phyloP scores from a whole-genome alignment of 805 yeast genomes.

The Candida insectalens region DNA sequence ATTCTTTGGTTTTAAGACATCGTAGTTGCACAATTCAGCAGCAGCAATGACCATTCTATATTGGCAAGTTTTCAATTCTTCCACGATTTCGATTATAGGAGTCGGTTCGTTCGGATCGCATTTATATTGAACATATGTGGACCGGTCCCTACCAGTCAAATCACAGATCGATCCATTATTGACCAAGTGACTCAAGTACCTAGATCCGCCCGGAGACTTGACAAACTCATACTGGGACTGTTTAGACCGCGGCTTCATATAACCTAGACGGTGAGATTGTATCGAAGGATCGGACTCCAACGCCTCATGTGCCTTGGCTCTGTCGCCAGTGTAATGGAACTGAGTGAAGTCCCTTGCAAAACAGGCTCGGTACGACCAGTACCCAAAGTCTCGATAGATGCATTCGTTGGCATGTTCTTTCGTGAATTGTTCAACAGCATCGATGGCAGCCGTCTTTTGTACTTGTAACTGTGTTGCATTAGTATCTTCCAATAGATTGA shows the following conservation, averaged over 20 bases:
- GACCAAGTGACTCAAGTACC: slow-evolving; percentile 19
- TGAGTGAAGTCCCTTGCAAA: slow-evolving; percentile 8
- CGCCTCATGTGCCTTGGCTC: background rate
- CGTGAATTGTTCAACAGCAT: slow-evolving; percentile 9
- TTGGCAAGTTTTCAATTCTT: slow-evolving; percentile 24
- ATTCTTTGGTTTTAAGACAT: slow-evolving; percentile 10
- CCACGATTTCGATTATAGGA: slow-evolving; percentile 14
- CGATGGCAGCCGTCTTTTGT: slow-evolving; percentile 13
- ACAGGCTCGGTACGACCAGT: slow-evolving; percentile 11
- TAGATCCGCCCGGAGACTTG: slow-evolving; percentile 14
- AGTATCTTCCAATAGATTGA: background rate
- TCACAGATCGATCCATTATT: slow-evolving; percentile 25
- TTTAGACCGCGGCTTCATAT: slow-evolving; percentile 3
- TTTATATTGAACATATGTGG: slow-evolving; percentile 17
- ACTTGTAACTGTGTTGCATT: slow-evolving; percentile 4
- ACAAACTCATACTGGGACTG: slow-evolving; percentile 17
- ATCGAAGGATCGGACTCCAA: slow-evolving; percentile 4
- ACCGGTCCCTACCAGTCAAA: slow-evolving; percentile 21
- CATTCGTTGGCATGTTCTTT: background rate
- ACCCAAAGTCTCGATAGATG: slow-evolving; percentile 6
- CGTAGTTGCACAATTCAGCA: slow-evolving; percentile 17
- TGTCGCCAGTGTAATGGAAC: slow-evolving; percentile 6
- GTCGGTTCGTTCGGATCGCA: slow-evolving; percentile 12
- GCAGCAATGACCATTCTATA: slow-evolving; percentile 11
- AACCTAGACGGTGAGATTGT: slow-evolving; percentile 13